Evolutionary conservation across 2,329 filamentous ascomycete genomes (phyloP).

Genomic region (Cytospora piceae): DNA sequence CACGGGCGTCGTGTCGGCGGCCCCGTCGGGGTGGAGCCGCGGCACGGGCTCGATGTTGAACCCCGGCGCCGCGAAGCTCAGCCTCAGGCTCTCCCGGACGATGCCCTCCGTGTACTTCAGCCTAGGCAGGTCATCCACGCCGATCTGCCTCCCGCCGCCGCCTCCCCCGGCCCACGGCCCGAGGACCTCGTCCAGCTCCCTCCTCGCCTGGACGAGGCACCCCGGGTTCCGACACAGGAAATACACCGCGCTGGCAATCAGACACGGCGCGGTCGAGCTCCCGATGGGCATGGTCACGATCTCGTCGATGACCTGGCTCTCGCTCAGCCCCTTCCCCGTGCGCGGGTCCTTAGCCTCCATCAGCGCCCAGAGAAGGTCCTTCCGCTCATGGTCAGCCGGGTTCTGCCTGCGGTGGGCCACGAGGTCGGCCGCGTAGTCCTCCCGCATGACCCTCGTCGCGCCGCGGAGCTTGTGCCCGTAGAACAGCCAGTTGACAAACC

Average conservation of each 20-base stretch:
- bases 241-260: constrained; percentile 51
- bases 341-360: constrained; percentile 63
- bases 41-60: constrained; percentile 58
- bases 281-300: constrained; percentile 70
- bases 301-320: constrained; percentile 68
- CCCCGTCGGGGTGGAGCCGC: constrained; percentile 34
- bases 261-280: constrained; percentile 53
- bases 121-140: constrained; percentile 51
- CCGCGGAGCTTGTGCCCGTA: constrained; percentile 57
- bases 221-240: constrained; percentile 56
- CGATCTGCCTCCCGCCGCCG: constrained; percentile 45
- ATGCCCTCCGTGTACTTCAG: constrained; percentile 59
- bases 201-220: constrained; percentile 51
- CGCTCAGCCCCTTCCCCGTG: constrained; percentile 60
- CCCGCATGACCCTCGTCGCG: constrained; percentile 57
- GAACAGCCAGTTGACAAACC: constrained; percentile 56
- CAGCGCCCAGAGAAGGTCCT: constrained; percentile 65
- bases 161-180: constrained; percentile 34
- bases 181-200: constrained; percentile 57
- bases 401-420: constrained; percentile 59
- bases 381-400: constrained; percentile 50
- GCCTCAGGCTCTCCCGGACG: constrained; percentile 57
- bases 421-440: constrained; percentile 56
- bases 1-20: constrained; percentile 47
- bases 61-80: constrained; percentile 57